Evolutionary conservation across 129 eudicot species (phyloP), one percentile per base, ranked within the genome.

Genomic region (Tagetes patula): DNA sequence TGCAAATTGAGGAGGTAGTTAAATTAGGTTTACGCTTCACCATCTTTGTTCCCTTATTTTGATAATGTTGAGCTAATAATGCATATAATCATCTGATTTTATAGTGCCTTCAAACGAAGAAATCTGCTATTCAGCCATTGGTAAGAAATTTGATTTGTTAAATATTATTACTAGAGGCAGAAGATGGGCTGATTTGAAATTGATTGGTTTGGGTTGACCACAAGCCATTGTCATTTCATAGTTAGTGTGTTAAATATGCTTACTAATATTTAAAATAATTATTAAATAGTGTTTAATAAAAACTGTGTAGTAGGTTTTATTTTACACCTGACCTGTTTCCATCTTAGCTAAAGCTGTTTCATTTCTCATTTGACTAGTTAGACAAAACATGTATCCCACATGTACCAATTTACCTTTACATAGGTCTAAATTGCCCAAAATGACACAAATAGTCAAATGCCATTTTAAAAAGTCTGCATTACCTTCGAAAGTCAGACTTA

Each of bases 1-100:
- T 83, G 96, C 96, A 93, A 84, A 93, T 93, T 54, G 96, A 93
- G 86, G 96, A 89, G 96, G 98, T 84, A 54, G 70, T 48, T 65
- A 4, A 45, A 8, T 2, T 32, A 40, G 55, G 3, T 43, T 65
- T 50, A 39, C 38, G 33, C 43, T 52, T 74, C 70, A 37, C 6
- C 27, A 48, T 33, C 27, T 62, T 74, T 3, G 39, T 42, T 41
- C 33, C 49, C 37, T 66, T 11, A 0, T 11, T 1, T 70, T 47
- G 20, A 63, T 0, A 50, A 32, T 31, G 56, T 60, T 45, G 27
- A 61, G 42, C 43, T 63, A 62, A 59, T 33, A 59, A 65, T 65
- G 53, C 55, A 46, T 47, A 53, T 41, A 8, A 20, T 53, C 32
- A 33, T 70, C 36, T 81, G 58, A 69, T 83, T 72, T 79, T 85